Percentiles rank a stretch among this genome's conserved stretches.
These are phyloP conservation scores for Dioscorea cayenensis DNA, from an alignment of 116 monocot species.

Conservation along the genomic window DNA sequence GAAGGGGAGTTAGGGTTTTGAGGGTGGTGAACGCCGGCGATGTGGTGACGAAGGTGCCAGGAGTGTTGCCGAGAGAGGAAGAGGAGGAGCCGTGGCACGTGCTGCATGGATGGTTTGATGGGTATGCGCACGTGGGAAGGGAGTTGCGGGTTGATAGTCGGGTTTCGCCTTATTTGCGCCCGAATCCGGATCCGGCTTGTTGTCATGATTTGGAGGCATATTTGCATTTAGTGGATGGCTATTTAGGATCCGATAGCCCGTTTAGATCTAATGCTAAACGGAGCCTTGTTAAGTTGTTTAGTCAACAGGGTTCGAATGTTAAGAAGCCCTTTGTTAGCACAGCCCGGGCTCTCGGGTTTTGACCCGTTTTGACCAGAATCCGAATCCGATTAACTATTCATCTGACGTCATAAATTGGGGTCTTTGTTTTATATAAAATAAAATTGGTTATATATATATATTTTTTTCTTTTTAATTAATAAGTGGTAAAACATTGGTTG, in stretches of 20 bases:
- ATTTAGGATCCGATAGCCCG: constrained; percentile 19
- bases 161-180: constrained; percentile 68
- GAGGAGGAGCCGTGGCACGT: no score
- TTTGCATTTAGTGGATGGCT: constrained; percentile 67
- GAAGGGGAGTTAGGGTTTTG: constrained; percentile 13
- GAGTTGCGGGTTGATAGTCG: constrained; percentile 57
- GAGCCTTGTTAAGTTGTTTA: constrained; percentile 32
- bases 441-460: no score
- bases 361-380: no score
- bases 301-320: constrained; percentile 35
- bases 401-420: no score
- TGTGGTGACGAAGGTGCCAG: constrained; percentile 5
- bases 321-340: constrained; percentile 38
- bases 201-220: constrained; percentile 81
- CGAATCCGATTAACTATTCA: no score
- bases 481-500: no score
- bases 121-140: constrained; percentile 63
- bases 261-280: constrained; percentile 50
- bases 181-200: constrained; percentile 46
- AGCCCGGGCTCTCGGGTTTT: constrained; percentile 14
- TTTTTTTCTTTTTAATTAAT: no score
- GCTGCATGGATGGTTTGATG: background rate
- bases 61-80: background rate
- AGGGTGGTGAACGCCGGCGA: constrained; percentile 1
- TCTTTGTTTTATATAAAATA: no score